A percentile compares a stretch with the other conserved stretches of the same genome.
phyloP scores from a whole-genome alignment of 2,329 filamentous ascomycete species.

The Ilyonectria mors-panacis region DNA sequence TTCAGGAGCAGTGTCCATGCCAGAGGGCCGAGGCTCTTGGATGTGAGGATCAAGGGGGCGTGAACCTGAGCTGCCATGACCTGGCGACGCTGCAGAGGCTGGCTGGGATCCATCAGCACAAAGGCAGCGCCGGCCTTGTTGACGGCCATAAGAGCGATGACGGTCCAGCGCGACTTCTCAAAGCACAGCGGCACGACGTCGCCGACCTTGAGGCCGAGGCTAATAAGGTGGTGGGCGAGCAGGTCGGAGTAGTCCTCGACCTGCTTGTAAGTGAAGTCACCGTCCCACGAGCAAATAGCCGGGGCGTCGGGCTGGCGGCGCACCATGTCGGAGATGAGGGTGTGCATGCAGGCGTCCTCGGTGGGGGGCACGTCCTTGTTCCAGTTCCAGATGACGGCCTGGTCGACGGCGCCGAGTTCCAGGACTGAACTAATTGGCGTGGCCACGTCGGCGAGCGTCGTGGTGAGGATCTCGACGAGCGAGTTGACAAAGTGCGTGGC shows the following conservation, averaged over 20 bases:
- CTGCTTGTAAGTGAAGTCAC: slow-evolving; percentile 48
- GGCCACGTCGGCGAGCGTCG: slow-evolving; percentile 33
- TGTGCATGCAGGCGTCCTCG: slow-evolving; percentile 42
- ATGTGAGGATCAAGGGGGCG: slow-evolving; percentile 41
- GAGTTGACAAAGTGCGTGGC: slow-evolving; percentile 43
- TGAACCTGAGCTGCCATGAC: slow-evolving; percentile 41
- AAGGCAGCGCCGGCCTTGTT: slow-evolving; percentile 54
- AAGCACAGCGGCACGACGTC: slow-evolving; percentile 51
- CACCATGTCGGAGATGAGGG: slow-evolving; percentile 45
- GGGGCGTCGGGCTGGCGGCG: slow-evolving; percentile 40
- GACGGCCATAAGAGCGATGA: slow-evolving; percentile 50
- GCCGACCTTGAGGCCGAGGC: slow-evolving; percentile 44
- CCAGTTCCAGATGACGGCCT: slow-evolving; percentile 44
- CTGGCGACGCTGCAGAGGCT: slow-evolving; percentile 44
- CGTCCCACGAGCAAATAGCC: slow-evolving; percentile 52
- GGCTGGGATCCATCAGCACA: slow-evolving; percentile 49
- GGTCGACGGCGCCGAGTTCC: slow-evolving; percentile 40
- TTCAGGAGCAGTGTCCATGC: slow-evolving; percentile 36
- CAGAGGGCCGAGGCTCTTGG: slow-evolving; percentile 36
- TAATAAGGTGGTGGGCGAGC: slow-evolving; percentile 39
- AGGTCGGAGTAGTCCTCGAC: slow-evolving; percentile 45
- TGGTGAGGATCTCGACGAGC: slow-evolving; percentile 44
- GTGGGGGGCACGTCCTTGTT: slow-evolving; percentile 42
- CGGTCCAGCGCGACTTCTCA: slow-evolving; percentile 52
- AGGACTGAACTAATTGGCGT: slow-evolving; percentile 35